Base-by-base conservation (phyloP, 164 flowering plant species). In the Warburgia ugandensis region DNA sequence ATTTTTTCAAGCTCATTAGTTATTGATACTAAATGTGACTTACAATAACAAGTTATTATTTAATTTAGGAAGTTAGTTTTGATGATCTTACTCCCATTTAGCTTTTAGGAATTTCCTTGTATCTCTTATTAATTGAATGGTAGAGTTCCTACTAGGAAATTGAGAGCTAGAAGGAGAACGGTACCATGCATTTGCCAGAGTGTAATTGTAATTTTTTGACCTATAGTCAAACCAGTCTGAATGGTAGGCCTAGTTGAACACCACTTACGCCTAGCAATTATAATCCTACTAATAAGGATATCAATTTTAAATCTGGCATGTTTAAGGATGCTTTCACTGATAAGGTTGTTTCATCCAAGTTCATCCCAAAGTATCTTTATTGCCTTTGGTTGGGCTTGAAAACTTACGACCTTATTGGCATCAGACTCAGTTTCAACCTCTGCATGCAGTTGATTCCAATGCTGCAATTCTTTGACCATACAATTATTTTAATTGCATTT, bases 81-180 rank as follows among this genome's bases (percentile, higher is more conserved):
- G 5, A 14, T 26, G n/a, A 2, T n/a, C 10, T 26, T 27, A 17
- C 17, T 50, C n/a, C 31, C 41, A 37, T 76, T 63, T 94, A 89
- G 94, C 78, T 89, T 48, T 87, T 86, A 66, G 99, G 99, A 48
- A 88, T 97, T 30, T 76, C 83, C 47, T 91, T 96, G 98, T 91
- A 91, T 69, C 60, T 79, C 42, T 56, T 85, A 17, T 84, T 94
- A 49, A 67, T 91, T 45, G 90, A 83, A 46, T 90, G 98, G 12
- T 75, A 72, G 54, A 90, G 83, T 60, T 44, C 89, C 12, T 94
- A 97, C 73, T 89, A 97, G 99, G 73, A 69, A 65, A n/a, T 32
- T 52, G 92, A 79, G 45, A 89, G 99, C 56, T n/a, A n/a, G n/a
- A 62, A 28, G 58, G 85, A 82, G 57, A 22, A 26, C 26, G 60